These are phyloP conservation scores for Suhomyces bokatorum DNA, from an alignment of 1,139 yeast species.

Conservation along the genomic window DNA sequence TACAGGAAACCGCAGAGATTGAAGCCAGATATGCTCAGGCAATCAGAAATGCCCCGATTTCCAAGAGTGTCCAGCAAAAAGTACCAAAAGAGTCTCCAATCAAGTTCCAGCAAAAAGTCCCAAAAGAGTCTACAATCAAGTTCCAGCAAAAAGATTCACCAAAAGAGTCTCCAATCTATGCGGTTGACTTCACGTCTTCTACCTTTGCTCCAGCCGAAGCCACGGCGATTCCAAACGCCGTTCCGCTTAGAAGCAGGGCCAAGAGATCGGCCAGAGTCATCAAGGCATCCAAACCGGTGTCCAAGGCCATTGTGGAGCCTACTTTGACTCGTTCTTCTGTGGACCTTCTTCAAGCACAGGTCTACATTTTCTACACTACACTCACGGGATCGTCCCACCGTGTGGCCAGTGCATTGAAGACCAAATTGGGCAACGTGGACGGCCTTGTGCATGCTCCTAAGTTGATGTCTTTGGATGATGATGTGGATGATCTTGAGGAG, in stretches of 20 bases:
- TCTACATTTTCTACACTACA: constrained; percentile 77
- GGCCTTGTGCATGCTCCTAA: constrained; percentile 48
- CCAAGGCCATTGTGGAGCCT: constrained; percentile 17
- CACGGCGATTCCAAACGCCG: constrained; percentile 23
- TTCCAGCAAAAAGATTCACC: not conserved
- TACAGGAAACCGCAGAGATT: not conserved
- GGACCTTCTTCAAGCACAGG: constrained; percentile 43
- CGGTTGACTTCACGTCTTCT: constrained; percentile 47
- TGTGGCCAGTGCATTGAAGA: constrained; percentile 55
- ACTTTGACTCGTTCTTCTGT: constrained; percentile 33
- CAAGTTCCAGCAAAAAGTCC: not conserved
- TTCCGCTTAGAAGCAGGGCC: constrained; percentile 21
- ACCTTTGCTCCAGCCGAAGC: constrained; percentile 29
- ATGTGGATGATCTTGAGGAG: constrained; percentile 80
- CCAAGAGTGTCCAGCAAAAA: not conserved
- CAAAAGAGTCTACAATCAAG: constrained; percentile 35
- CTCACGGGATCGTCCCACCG: constrained; percentile 80
- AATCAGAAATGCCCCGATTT: not conserved
- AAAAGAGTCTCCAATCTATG: constrained; percentile 39
- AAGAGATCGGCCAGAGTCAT: constrained; percentile 42
- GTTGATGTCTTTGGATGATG: constrained; percentile 71
- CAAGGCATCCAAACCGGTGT: constrained; percentile 35
- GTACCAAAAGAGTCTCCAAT: constrained; percentile 31
- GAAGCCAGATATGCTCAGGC: not conserved
- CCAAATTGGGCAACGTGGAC: constrained; percentile 32